Conservation (phyloP, 495 filamentous ascomycete genomes). For the Xylaria cubensis region DNA sequence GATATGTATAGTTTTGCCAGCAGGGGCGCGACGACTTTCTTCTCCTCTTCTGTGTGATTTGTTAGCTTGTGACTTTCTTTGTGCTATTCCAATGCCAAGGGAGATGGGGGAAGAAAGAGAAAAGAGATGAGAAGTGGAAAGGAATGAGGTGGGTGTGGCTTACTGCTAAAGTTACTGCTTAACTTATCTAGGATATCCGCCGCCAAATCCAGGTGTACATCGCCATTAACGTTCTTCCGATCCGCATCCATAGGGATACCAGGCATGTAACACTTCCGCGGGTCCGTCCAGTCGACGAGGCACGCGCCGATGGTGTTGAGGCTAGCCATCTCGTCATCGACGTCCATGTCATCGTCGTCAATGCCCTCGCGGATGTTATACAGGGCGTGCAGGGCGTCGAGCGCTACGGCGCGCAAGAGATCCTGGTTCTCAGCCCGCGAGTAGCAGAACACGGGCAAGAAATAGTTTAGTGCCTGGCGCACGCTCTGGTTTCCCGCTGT, state of each 20-base stretch:
- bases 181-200: constrained; percentile 66
- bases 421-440: constrained; percentile 78
- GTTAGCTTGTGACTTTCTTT: constrained; percentile 42
- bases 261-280: constrained; percentile 79
- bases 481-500: constrained; percentile 85
- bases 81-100: neutral
- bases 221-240: constrained; percentile 65
- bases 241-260: constrained; percentile 65
- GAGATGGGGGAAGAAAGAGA: neutral
- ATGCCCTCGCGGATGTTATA: constrained; percentile 71
- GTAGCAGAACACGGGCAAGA: constrained; percentile 94
- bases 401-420: constrained; percentile 73
- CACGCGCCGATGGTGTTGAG: constrained; percentile 77
- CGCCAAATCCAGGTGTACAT: constrained; percentile 73
- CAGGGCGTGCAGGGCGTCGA: constrained; percentile 70
- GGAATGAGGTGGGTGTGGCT: constrained; percentile 41
- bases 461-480: constrained; percentile 89
- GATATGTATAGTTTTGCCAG: constrained; percentile 85
- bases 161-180: constrained; percentile 63
- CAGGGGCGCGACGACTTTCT: constrained; percentile 77
- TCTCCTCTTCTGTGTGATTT: constrained; percentile 73
- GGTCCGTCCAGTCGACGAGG: constrained; percentile 95
- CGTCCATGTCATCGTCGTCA: constrained; percentile 79
- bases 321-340: constrained; percentile 81
- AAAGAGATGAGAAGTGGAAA: constrained; percentile 23